A percentile compares a stretch with the other conserved stretches of the same genome.
These are phyloP conservation scores for Lycium ferocissimum DNA, from an alignment of 257 asterid genomes.

Conservation along the genomic window DNA sequence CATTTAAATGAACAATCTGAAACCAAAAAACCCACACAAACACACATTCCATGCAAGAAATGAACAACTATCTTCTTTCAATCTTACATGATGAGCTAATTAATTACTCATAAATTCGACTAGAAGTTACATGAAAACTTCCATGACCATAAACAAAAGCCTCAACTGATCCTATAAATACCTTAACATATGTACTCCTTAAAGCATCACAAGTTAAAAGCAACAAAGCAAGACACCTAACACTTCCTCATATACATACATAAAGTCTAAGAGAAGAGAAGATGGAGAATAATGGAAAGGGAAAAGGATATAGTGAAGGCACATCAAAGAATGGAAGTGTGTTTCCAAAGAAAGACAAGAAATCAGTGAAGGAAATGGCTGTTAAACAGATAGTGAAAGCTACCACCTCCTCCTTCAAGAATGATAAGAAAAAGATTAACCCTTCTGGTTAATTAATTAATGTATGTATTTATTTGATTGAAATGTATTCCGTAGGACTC, in stretches of 20 bases:
- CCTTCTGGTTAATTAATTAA: neutral
- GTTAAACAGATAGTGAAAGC: neutral
- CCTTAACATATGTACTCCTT: neutral
- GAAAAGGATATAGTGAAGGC: no score
- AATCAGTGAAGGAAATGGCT: neutral
- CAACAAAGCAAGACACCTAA: neutral
- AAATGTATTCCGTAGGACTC: neutral
- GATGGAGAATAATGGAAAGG: neutral
- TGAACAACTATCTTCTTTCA: no score
- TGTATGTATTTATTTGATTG: neutral
- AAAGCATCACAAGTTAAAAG: neutral
- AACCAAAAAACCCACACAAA: no score
- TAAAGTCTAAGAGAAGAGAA: neutral
- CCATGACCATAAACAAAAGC: neutral
- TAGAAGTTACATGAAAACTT: neutral
- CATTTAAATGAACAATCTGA: no score
- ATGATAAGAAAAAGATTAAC: neutral
- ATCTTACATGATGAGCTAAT: no score
- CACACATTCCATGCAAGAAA: no score
- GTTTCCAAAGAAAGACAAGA: neutral
- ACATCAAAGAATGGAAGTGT: no score
- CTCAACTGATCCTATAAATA: neutral
- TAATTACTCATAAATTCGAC: neutral
- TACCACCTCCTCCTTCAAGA: no score
- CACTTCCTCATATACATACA: neutral